Evolutionary conservation across 148 eudicot species (phyloP), one percentile per base, ranked within the genome.

Genomic region (Limonium bicolor): DNA sequence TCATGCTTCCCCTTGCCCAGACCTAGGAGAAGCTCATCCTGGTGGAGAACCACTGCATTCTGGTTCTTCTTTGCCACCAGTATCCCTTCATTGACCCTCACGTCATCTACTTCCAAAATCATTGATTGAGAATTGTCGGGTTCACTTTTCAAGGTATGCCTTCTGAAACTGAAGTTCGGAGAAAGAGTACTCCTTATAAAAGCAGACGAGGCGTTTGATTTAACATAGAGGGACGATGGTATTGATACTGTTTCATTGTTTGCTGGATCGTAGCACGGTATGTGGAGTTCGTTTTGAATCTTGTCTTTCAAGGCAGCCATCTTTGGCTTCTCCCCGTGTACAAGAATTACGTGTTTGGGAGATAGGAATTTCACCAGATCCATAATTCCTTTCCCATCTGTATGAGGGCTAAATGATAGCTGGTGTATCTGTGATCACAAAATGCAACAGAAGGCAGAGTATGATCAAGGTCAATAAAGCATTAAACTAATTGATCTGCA

Each of bases 371-470:
- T 80, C 22, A 90, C 52, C 6, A 90, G 95, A 73, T 90, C 97
- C 93, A 84, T 84, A 18, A 90, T 90, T 67, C 95, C 97, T 71
- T 80, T 90, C 52, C 87, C 69, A 74, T 84, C 97, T 4, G 95
- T 90, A 56, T 90, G 97, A 53, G 95, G 74, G 63, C 97, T 90
- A 54, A 84, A 80, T 17, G 95, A 75, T 55, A 90, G 60, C 42
- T 77, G 84, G 67, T 80, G 95, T 53, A 84, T 69, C 99, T 87
- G 76, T n/a, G n/a, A n/a, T n/a, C n/a, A n/a, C n/a, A n/a, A n/a
- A n/a, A n/a, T n/a, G n/a, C n/a, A n/a, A n/a, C n/a, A n/a, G n/a
- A n/a, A n/a, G n/a, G n/a, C n/a, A n/a, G n/a, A n/a, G n/a, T n/a
- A n/a, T n/a, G n/a, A n/a, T n/a, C n/a, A n/a, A n/a, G n/a, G n/a